These are phyloP conservation scores for Fonsecaea nubica DNA, from an alignment of 2,329 filamentous ascomycete species.

Conservation along the genomic window DNA sequence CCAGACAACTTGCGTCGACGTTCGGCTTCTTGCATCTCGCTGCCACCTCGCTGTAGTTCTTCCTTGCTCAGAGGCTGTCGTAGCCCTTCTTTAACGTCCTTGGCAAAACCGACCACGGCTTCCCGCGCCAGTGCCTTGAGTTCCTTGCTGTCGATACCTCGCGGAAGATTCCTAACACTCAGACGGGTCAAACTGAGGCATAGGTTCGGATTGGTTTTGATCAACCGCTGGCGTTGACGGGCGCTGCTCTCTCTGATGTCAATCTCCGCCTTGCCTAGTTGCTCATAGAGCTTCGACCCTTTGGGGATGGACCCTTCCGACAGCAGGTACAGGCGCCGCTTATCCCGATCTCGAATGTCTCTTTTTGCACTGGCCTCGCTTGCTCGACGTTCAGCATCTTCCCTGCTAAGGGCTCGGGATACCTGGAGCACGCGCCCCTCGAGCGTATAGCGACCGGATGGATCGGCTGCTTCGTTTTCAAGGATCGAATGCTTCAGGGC, in stretches of 20 bases:
- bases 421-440: conserved; percentile 87
- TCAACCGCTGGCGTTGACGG: conserved; percentile 85
- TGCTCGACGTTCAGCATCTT: conserved; percentile 76
- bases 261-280: conserved; percentile 78
- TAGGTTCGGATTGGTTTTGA: conserved; percentile 87
- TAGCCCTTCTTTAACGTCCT: conserved; percentile 79
- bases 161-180: conserved; percentile 88
- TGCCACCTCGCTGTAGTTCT: conserved; percentile 79
- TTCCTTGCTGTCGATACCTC: conserved; percentile 80
- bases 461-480: conserved; percentile 82
- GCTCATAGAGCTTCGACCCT: conserved; percentile 77
- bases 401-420: conserved; percentile 81
- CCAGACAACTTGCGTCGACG: conserved; percentile 78
- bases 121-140: conserved; percentile 89
- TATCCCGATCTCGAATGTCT: conserved; percentile 76
- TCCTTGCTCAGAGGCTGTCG: conserved; percentile 86
- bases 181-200: conserved; percentile 89
- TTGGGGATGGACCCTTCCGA: conserved; percentile 81
- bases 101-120: conserved; percentile 93
- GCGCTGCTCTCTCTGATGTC: conserved; percentile 87
- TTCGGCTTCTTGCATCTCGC: conserved; percentile 81
- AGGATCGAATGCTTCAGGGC: conserved; percentile 78
- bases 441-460: conserved; percentile 83
- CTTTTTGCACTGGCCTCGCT: conserved; percentile 69
- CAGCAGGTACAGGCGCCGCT: conserved; percentile 85